Evolutionary conservation across 169 alveolate genomes (phyloP), one percentile per base, ranked within the genome.

Genomic region (Cardiosporidium cionae): DNA sequence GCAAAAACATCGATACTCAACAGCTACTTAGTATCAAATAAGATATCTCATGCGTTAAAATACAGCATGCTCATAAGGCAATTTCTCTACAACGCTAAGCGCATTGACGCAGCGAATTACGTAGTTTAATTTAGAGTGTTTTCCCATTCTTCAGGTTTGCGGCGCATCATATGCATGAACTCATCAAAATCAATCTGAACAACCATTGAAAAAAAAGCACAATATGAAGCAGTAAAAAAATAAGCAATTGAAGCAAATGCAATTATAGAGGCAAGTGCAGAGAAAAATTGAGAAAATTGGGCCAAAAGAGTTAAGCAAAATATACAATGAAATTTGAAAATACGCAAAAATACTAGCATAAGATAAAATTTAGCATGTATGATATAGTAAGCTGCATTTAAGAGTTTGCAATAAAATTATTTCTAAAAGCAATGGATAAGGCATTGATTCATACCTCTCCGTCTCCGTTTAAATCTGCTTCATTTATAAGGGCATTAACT

Each of bases 391-490:
- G n/a, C n/a, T 44, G 16, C n/a, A 16, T 44, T 16, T 16, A 16
- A 44, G 27, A 44, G 16, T 44, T 16, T 16, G 58, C 16, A 44
- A 44, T n/a, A 44, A 16, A 44, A 16, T n/a, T 16, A 44, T 44
- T 44, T 44, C 3, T 68, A 23, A 4, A 34, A 5, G 5, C 6
- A 3, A n/a, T 52, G 22, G 3, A 53, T 27, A 72, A 82, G 22
- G 37, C 79, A 22, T 70, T 71, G 67, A 58, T 69, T 31, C 78
- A 74, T 22, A 78, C 84, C 70, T 81, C 84, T 4, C 88, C 90
- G 70, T 82, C 90, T 4, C 90, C 90, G 54, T 85, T 76, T 7
- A 74, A 75, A 63, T 85, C 90, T 0, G 72, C 90, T 58, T 85
- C 90, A 32, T 32, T 69, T 27, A 85, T 66, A 54, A 85, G 64